Evolutionary conservation across 257 asterid genomes (phyloP), one percentile per base, ranked within the genome.

Genomic region (Solanum megistacrolobum): DNA sequence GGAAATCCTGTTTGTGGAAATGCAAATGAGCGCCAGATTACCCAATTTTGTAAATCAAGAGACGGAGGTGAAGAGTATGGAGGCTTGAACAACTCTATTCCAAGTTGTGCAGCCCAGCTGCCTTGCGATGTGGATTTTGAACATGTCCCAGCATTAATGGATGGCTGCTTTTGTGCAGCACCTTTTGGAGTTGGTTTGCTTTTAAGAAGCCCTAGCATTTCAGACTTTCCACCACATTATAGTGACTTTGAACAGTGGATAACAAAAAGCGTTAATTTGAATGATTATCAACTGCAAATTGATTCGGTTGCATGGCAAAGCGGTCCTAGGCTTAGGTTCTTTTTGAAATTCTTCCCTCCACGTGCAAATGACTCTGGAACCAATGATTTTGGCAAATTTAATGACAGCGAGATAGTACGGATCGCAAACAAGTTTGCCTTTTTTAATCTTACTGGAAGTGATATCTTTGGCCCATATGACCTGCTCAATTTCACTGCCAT

Each of bases 131-230:
- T 39, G 23, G 4, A 62, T 90, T 92, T 41, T 12, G 62, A 85
- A 88, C 88, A 89, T 72, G 89, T 90, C 84, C 94, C 93, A 48
- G 66, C 92, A 86, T 72, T 93, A 85, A 92, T 89, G 0, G 72
- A 86, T 84, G 29, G 52, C 18, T 93, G 95, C 92, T 65, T 90
- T 46, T 93, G 94, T 87, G 94, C 93, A 0, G 93, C 93, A 31
- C 95, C 95, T 69, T 93, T 93, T 68, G 94, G 94, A 32, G 89
- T 93, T 43, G 94, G 90, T 36, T 16, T 93, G 5, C 88, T 91
- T 12, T 91, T 93, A 32, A 90, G 95, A 89, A 93, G 95, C 86
- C 94, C 94, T 10, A 92, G 94, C 88, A 88, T 93, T 62, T 91
- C 92, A 31, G 55, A 85, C 21, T 93, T 92, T 87, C 90, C 60